A percentile compares a stretch with the other conserved stretches of the same genome.
These are phyloP conservation scores for Selaginella moellendorffii DNA, from an alignment of 75 land plant species.

Conservation along the genomic window DNA sequence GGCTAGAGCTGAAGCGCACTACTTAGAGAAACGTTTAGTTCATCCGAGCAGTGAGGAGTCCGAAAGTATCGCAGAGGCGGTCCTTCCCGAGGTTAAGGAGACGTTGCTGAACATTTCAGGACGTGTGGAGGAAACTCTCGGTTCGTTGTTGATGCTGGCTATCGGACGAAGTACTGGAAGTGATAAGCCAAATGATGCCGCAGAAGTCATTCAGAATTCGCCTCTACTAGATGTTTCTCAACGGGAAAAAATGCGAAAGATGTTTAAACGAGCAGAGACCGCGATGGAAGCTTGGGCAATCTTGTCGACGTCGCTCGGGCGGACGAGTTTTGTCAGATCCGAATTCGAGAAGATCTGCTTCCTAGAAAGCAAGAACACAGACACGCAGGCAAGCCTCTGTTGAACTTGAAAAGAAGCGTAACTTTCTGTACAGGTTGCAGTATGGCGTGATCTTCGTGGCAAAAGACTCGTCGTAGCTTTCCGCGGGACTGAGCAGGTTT, in stretches of 20 bases:
- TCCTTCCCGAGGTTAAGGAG: constrained; percentile 32
- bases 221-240: constrained; percentile 6
- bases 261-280: constrained; percentile 81
- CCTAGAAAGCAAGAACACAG: constrained; percentile 70
- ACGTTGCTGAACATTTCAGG: constrained; percentile 38
- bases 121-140: constrained; percentile 62
- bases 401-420: not conserved
- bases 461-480: constrained; percentile 79
- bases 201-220: not conserved
- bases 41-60: constrained; percentile 17
- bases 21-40: constrained; percentile 71
- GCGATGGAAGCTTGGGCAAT: constrained; percentile 99
- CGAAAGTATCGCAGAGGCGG: constrained; percentile 1
- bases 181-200: not conserved
- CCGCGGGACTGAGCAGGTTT: constrained; percentile 93
- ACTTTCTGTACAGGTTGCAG: constrained; percentile 52
- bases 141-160: constrained; percentile 52
- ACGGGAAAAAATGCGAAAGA: constrained; percentile 52
- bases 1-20: constrained; percentile 46
- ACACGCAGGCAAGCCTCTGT: constrained; percentile 56
- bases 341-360: constrained; percentile 95
- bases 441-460: constrained; percentile 70
- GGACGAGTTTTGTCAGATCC: constrained; percentile 81
- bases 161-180: not conserved
- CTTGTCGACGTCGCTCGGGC: constrained; percentile 82